Evolutionary conservation across 2,329 filamentous ascomycete species (phyloP), one percentile per base, ranked within the genome.

Genomic region (Blastomyces emzantsi): DNA sequence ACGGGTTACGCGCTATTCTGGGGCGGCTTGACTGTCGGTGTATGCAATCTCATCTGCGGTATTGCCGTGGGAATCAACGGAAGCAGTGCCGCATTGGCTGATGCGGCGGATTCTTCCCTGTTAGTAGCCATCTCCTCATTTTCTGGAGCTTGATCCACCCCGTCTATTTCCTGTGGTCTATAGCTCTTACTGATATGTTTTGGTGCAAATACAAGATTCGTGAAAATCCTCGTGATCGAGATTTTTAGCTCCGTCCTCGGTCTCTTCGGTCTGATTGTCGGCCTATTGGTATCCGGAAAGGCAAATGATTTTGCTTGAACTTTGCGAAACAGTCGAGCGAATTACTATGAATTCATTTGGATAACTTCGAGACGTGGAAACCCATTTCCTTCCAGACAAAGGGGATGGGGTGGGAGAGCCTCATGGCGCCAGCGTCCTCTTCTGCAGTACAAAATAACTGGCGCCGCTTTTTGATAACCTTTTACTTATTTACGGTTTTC

Each of bases 161-260:
- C 25, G 22, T 30, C 25, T 30, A 17, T 30, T 52, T 30, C 55
- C 25, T 25, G n/a, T 41, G 22, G 15, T 22, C 25, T 41, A 22
- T 45, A 19, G 63, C 54, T 65, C 52, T 64, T 8, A 63, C 64
- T 72, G 66, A 72, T 64, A 41, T 60, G 22, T 1, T 36, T 36
- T 9, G 3, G 49, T 22, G 9, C 9, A 54, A 61, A 41, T 25
- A 17, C 13, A 67, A 96, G 92, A 62, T 99, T 99, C 78, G 93
- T 99, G 79, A 97, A 96, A 81, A 96, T 99, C 70, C 87, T 99
- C 61, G 93, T 99, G 70, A 95, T 99, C 73, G 95, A 99, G 79
- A 99, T 99, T 76, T 99, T 99, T 82, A 97, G 92, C 75, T 97
- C 93, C 51, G 93, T 99, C 59, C 83, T 99, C 13, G 94, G 95